Base-by-base conservation (phyloP, 1,139 yeast genomes). In the Pneumocystis wakefieldiae region DNA sequence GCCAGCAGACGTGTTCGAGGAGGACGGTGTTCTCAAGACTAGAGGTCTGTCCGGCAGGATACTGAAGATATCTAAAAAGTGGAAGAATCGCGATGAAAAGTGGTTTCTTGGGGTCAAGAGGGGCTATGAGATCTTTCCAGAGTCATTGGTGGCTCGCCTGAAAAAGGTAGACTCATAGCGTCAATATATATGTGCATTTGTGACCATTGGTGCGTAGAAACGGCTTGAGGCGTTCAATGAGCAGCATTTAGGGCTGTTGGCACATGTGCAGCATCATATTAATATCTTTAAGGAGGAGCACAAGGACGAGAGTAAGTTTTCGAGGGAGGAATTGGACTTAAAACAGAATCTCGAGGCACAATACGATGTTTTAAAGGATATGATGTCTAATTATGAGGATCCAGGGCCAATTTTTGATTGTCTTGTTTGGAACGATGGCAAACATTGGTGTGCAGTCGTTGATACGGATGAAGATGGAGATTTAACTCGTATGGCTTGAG, bases 51-150 rank as follows among this genome's bases (percentile, higher is more conserved):
- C 66, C 24, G 67, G 67, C 10, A 61, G 64, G n/a, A 57, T 32
- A 2, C 41, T 65, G 14, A 65, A 57, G 24, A 57, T 65, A 7
- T 59, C 62, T n/a, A 58, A 62, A 32, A 35, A 61, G 19, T 65
- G 67, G 63, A 61, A 57, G 28, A 60, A 64, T 19, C 62, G 62
- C 15, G 57, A 61, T 48, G 65, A 64, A 6, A 64, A 61, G 28
- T 65, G 67, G 67, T 62, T 55, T 19, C 36, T 65, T n/a, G 67
- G 67, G 10, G 37, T 64, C 36, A 65, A 65, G 62, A 35, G 66
- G 14, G 66, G 41, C 24, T 65, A 61, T 41, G 67, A 65, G 28
- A 36, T 65, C 7, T 65, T 62, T 58, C 67, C 67, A n/a, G 59
- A 38, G 7, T 64, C 62, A 28, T 59, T 65, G 55, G 53, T 59